Base-by-base conservation (phyloP, 768 basidiomycete species). In the Fibroporia radiculosa region DNA sequence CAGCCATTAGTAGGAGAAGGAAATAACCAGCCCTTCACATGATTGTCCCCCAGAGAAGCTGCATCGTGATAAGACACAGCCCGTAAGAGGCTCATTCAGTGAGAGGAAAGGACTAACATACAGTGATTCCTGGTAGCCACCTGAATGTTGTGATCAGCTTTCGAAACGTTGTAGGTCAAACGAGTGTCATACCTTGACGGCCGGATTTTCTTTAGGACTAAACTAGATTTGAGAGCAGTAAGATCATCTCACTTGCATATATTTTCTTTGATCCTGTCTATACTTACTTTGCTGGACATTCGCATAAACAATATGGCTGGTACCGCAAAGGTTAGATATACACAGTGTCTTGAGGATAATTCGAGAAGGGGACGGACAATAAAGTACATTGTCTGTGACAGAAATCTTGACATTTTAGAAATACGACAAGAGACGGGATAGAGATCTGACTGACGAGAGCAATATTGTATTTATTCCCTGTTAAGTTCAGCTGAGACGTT, bases 71-170 rank as follows among this genome's bases (percentile, higher is more conserved):
- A 10, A 34, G 20, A 3, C 5, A 26, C 13, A 2, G 12, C 38
- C 16, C 40, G 20, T 16, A 23, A 11, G n/a, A 20, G 10, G 14
- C 13, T 0, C 16, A 2, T 1, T n/a, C 20, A 5, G 16, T 3
- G 1, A 7, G 23, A 19, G 41, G 24, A 5, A 24, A 20, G n/a
- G 23, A 5, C 14, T 6, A 12, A 59, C 68, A 48, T 52, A 80
- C 79, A 44, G 76, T 78, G 35, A 84, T 78, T n/a, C 71, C 73
- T 1, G 83, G 78, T 23, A 85, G 66, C 80, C 81, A 84, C 58
- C 74, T 71, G 26, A 4, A 5, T 18, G 36, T 7, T 18, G 14
- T 19, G 18, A 24, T 19, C 10, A 4, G 18, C 16, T 19, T 3
- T 10, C 36, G n/a, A 14, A 23, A 6, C 6, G 6, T 18, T 5